Percentiles rank a stretch among this genome's conserved stretches.
These are phyloP conservation scores for Cephalotrichum gorgonifer DNA, from an alignment of 2,329 filamentous ascomycete species.

Conservation along the genomic window DNA sequence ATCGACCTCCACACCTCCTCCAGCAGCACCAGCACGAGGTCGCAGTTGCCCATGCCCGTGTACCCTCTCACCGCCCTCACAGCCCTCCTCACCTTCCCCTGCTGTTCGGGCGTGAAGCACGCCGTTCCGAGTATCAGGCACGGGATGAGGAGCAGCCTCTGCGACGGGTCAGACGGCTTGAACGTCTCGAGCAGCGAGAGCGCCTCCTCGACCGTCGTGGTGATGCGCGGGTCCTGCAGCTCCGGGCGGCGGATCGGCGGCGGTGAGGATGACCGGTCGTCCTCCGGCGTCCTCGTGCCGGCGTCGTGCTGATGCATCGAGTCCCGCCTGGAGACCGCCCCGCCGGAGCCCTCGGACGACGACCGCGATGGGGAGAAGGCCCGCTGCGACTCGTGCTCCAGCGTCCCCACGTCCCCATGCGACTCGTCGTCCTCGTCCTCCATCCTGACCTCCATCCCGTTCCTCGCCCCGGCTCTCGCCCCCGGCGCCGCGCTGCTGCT, in stretches of 20 bases:
- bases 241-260: constrained; percentile 21
- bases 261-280: constrained; percentile 32
- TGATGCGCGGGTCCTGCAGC: constrained; percentile 40
- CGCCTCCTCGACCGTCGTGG: constrained; percentile 44
- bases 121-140: constrained; percentile 52
- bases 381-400: too few species aligned
- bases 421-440: neutral
- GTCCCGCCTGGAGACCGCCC: too few species aligned
- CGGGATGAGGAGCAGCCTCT: constrained; percentile 50
- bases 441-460: neutral
- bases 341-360: too few species aligned
- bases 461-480: neutral
- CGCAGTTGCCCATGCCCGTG: constrained; percentile 48
- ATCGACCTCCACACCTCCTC: constrained; percentile 51
- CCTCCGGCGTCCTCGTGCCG: constrained; percentile 1
- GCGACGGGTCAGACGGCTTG: constrained; percentile 44
- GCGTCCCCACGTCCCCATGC: constrained; percentile 17
- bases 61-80: constrained; percentile 43
- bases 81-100: constrained; percentile 38
- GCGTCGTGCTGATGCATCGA: constrained; percentile 22
- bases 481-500: neutral
- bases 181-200: constrained; percentile 44
- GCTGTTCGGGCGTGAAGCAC: constrained; percentile 41
- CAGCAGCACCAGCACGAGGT: constrained; percentile 41
- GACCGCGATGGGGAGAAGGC: too few species aligned